Evolutionary conservation across 305 asterid species (phyloP), one percentile per base, ranked within the genome.

Genomic region (Fraxinus floribunda): DNA sequence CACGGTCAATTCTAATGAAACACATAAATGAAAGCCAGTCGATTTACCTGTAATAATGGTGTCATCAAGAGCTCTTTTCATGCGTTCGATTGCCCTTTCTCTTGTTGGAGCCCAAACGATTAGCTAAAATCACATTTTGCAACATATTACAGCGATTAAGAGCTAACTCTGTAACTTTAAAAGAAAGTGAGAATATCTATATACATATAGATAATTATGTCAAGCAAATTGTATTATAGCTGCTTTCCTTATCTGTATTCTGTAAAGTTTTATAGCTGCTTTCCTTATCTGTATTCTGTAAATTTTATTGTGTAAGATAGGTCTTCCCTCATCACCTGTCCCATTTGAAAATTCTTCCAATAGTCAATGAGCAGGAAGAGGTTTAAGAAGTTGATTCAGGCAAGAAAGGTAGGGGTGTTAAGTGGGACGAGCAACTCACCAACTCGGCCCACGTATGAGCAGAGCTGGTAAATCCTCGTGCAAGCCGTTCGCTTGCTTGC

Each of bases 21-120:
- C 8, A 64, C 32, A 8, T 39, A 46, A 82, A 39, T 60, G 38
- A 68, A 18, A 36, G 34, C 20, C 18, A 7, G 74, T 46, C 55
- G 35, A 22, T 79, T 86, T 86, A 93, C 99, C 99, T 86, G 92
- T 92, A 52, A 96, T 94, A 30, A 92, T 88, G 86, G 99, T 96
- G 88, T 96, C 99, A 77, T 90, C 22, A 36, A 96, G 99, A 79
- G 99, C 99, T 87, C 99, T 90, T 89, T 96, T 96, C 99, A 96
- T 96, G 88, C 99, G 98, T 73, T 89, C 92, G 46, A 95, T 94
- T 77, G 99, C 99, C 85, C 91, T 91, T 73, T 93, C 98, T 77
- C 99, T 92, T 15, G 99, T 95, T 78, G 98, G 99, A 82, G 93
- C 99, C 99, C 99, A 96, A 35, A 96, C 99, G 62, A 96, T 94